A percentile compares a stretch with the other conserved stretches of the same genome.
These are phyloP conservation scores for Pilaira anomala DNA, from an alignment of 192 early-diverging fungal genomes.

Conservation along the genomic window DNA sequence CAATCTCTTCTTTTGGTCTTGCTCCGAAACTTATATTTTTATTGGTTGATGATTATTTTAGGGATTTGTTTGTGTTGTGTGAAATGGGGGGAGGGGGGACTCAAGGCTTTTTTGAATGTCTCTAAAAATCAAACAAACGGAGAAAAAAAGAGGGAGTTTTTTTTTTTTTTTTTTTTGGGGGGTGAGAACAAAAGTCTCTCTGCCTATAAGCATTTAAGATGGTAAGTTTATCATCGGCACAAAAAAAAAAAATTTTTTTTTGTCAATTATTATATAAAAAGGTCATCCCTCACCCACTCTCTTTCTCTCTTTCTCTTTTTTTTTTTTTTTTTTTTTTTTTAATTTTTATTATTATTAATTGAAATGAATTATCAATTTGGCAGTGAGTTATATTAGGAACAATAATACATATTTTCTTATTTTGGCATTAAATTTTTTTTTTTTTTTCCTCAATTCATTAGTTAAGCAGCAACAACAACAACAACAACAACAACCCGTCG, in stretches of 20 bases:
- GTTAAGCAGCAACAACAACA: too few species aligned
- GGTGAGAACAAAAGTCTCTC: not conserved
- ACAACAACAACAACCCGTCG: not conserved
- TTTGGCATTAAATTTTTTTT: too few species aligned
- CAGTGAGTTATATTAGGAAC: slow-evolving; percentile 1
- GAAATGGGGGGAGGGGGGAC: not conserved
- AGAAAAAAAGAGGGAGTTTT: not conserved
- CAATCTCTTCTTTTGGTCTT: too few species aligned
- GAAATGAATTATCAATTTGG: slow-evolving; percentile 14
- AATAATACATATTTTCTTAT: too few species aligned
- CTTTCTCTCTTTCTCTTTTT: not conserved
- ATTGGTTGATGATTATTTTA: not conserved
- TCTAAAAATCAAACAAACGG: not conserved
- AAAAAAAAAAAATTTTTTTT: slow-evolving; percentile 10
- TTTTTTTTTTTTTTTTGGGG: too few species aligned
- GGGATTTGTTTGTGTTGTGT: not conserved
- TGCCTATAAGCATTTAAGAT: not conserved
- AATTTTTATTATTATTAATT: not conserved
- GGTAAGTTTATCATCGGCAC: slow-evolving; percentile 2
- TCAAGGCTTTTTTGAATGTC: too few species aligned
- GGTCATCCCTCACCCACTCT: not conserved
- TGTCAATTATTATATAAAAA: slow-evolving; percentile 6
- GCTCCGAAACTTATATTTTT: too few species aligned
- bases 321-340: not conserved
- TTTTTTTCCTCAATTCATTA: too few species aligned